A percentile compares a stretch with the other conserved stretches of the same genome.
phyloP scores from a whole-genome alignment of 2,329 filamentous ascomycete species.

The Ceratocystis harringtonii region DNA sequence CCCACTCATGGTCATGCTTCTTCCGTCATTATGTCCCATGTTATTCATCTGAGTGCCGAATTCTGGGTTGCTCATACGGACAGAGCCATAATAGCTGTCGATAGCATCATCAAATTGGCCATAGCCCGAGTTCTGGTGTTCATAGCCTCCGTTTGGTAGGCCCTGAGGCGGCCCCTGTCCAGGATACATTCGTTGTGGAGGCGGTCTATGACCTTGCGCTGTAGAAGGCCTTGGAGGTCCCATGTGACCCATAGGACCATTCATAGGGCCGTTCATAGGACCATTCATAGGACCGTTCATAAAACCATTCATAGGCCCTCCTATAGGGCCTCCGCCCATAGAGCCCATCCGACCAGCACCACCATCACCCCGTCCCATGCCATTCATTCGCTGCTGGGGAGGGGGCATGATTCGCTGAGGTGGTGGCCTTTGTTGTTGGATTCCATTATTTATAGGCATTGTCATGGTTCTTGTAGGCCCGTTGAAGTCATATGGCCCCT shows the following conservation, averaged over 20 bases:
- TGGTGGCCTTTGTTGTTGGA: slow-evolving; percentile 25
- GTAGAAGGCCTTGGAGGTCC: slow-evolving; percentile 32
- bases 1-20: slow-evolving; percentile 13
- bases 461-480: slow-evolving; percentile 45
- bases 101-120: slow-evolving; percentile 20
- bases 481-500: slow-evolving; percentile 29
- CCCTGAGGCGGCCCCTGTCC: slow-evolving; percentile 27
- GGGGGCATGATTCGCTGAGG: slow-evolving; percentile 21
- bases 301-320: not conserved
- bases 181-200: slow-evolving; percentile 39
- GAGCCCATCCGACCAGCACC: slow-evolving; percentile 26
- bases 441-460: slow-evolving; percentile 37
- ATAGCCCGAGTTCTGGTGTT: slow-evolving; percentile 15
- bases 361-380: slow-evolving; percentile 31
- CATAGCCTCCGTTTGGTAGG: slow-evolving; percentile 16
- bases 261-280: not conserved
- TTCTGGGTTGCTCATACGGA: slow-evolving; percentile 21
- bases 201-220: slow-evolving; percentile 36
- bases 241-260: slow-evolving; percentile 9
- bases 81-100: slow-evolving; percentile 20
- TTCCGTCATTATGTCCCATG: slow-evolving; percentile 7
- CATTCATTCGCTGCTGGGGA: slow-evolving; percentile 27
- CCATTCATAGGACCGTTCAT: not conserved
- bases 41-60: slow-evolving; percentile 18
- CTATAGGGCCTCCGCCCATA: slow-evolving; percentile 23